phyloP scores from a whole-genome alignment of 257 asterid genomes.

The Anisodus acutangulus region DNA sequence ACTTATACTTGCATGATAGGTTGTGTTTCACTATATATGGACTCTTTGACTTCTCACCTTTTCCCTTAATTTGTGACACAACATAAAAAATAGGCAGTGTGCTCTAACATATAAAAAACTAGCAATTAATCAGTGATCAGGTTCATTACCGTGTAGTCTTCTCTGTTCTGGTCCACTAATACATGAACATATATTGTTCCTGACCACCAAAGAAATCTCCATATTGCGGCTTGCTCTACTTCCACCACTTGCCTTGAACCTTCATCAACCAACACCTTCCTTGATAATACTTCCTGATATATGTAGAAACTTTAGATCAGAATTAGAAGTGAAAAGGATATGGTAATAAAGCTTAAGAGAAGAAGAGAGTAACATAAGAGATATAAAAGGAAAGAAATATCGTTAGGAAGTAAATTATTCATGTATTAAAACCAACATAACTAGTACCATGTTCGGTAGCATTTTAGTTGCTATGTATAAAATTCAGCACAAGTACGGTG shows the following conservation, averaged over 20 bases:
- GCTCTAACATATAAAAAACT: neutral
- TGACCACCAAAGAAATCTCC: constrained; percentile 94
- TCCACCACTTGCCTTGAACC: constrained; percentile 91
- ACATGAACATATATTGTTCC: constrained; percentile 87
- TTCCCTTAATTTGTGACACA: neutral
- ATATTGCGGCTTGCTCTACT: constrained; percentile 87
- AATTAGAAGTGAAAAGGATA: neutral
- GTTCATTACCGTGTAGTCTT: constrained; percentile 60
- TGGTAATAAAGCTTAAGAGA: neutral
- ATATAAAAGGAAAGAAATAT: neutral
- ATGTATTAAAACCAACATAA: too few relatives aligned
- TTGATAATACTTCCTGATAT: constrained; percentile 76
- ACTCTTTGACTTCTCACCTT: neutral
- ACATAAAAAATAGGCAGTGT: neutral
- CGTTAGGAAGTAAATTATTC: too few relatives aligned
- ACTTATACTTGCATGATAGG: neutral
- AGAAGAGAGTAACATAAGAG: neutral
- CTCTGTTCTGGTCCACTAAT: constrained; percentile 84
- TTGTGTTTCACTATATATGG: neutral
- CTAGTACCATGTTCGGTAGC: too few relatives aligned
- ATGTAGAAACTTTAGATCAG: constrained; percentile 21
- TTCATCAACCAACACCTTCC: constrained; percentile 81
- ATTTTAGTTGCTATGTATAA: too few relatives aligned
- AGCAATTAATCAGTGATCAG: neutral
- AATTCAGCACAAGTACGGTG: too few relatives aligned